Conservation (phyloP, 768 basidiomycete genomes). For the Psilocybe cubensis region DNA sequence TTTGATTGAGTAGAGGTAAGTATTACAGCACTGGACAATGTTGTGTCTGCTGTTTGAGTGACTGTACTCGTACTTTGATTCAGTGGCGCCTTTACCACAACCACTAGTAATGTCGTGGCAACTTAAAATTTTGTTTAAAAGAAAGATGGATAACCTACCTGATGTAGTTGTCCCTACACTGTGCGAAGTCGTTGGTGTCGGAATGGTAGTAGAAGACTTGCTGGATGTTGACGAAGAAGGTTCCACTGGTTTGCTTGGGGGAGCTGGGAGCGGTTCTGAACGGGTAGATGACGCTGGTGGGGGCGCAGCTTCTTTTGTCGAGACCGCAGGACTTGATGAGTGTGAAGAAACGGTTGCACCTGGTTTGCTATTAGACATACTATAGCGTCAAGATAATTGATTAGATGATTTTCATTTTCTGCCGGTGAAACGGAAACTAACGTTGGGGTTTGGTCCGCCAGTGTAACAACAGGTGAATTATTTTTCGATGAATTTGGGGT, state of each 20-base stretch:
- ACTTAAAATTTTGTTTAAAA: not conserved
- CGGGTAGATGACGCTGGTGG: not conserved
- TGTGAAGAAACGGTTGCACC: not conserved
- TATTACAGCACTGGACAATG: constrained; percentile 39
- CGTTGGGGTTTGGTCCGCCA: not conserved
- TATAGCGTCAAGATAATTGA: not conserved
- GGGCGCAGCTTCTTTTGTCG: not conserved
- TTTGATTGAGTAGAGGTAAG: constrained; percentile 42
- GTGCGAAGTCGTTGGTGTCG: constrained; percentile 8
- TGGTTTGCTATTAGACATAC: not conserved
- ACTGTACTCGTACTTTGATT: constrained; percentile 20
- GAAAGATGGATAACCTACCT: not conserved
- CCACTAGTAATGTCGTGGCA: constrained; percentile 9
- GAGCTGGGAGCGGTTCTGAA: constrained; percentile 5
- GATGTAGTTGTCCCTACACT: constrained; percentile 17
- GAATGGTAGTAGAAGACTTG: not conserved
- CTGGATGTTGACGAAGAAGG: not conserved
- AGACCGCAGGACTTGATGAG: not conserved
- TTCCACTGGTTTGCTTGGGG: constrained; percentile 3
- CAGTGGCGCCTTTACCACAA: constrained; percentile 11
- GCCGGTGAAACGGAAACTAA: not conserved
- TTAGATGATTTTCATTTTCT: not conserved
- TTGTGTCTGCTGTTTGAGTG: constrained; percentile 18
- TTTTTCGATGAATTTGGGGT: constrained; percentile 4
- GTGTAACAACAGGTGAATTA: constrained; percentile 1